Evolutionary conservation across 1,139 yeast species (phyloP).

Genomic region (Geotrichum fermentans): DNA sequence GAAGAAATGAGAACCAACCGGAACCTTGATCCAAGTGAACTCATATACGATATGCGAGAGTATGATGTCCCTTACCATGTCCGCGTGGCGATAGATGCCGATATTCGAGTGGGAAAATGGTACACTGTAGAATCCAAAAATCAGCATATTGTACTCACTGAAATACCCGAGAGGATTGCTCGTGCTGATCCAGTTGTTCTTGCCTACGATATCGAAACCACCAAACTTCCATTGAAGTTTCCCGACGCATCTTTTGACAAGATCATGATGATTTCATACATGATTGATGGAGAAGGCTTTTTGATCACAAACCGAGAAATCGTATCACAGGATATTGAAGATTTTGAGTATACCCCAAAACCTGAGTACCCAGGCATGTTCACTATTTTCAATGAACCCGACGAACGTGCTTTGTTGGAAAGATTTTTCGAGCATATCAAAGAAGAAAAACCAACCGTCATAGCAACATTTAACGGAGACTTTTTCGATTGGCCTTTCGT

Average conservation of each 20-base stretch:
- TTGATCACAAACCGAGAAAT: slow-evolving; percentile 91
- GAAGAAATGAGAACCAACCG: slow-evolving; percentile 25
- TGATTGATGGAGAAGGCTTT: slow-evolving; percentile 97
- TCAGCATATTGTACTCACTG: slow-evolving; percentile 53
- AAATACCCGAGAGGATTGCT: slow-evolving; percentile 70
- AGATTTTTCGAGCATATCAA: slow-evolving; percentile 87
- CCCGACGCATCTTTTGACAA: slow-evolving; percentile 93
- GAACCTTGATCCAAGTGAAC: slow-evolving; percentile 53
- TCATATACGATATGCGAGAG: slow-evolving; percentile 77
- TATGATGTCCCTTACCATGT: slow-evolving; percentile 97
- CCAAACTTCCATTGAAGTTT: slow-evolving; percentile 91
- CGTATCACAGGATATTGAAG: slow-evolving; percentile 89
- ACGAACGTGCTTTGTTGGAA: slow-evolving; percentile 68
- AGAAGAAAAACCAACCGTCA: slow-evolving; percentile 86
- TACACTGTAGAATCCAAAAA: slow-evolving; percentile 68
- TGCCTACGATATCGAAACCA: slow-evolving; percentile 97
- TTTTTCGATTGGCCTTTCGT: slow-evolving; percentile 99
- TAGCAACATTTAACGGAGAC: slow-evolving; percentile 97
- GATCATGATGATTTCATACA: slow-evolving; percentile 97
- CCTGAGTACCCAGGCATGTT: slow-evolving; percentile 93
- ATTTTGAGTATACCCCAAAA: slow-evolving; percentile 94
- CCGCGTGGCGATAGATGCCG: slow-evolving; percentile 82
- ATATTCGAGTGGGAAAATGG: slow-evolving; percentile 94
- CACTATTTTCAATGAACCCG: slow-evolving; percentile 82
- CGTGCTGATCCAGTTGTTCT: slow-evolving; percentile 97